Evolutionary conservation across 139 green algal genomes (phyloP).

Genomic region (Trebouxia sp.): DNA sequence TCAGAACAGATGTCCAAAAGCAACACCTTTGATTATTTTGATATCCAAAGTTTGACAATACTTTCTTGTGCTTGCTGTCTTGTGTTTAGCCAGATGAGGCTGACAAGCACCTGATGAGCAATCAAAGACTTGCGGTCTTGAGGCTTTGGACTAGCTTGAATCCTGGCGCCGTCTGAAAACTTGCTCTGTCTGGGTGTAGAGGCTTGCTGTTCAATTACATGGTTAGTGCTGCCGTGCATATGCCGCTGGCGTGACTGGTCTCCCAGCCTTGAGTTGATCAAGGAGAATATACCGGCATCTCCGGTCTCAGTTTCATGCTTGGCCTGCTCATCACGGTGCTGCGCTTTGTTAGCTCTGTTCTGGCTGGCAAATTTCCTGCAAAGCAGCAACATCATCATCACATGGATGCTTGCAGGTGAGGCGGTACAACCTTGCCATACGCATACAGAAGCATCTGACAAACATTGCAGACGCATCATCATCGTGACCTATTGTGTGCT

Average conservation of each 20-base stretch:
- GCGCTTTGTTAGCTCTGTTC: neutral
- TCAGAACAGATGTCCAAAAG: no score
- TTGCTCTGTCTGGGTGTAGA: neutral
- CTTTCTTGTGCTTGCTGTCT: no score
- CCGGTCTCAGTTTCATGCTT: constrained; percentile 8
- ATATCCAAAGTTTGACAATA: no score
- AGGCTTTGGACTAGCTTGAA: neutral
- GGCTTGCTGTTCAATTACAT: no score
- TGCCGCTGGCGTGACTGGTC: neutral
- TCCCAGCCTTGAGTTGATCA: constrained; percentile 15
- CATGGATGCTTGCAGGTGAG: no score
- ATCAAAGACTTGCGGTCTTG: constrained; percentile 2
- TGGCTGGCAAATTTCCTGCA: constrained; percentile 1
- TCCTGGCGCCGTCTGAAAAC: neutral
- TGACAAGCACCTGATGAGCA: neutral
- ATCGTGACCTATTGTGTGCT: no score
- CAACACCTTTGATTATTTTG: no score
- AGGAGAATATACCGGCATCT: neutral
- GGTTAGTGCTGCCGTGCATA: no score
- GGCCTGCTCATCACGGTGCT: neutral
- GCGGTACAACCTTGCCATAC: no score
- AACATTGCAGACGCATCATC: no score
- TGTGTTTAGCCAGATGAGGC: no score
- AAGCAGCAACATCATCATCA: neutral
- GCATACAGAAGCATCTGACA: no score